Evolutionary conservation across 495 filamentous ascomycete genomes (phyloP).

Genomic region (Penicillium paxilli): DNA sequence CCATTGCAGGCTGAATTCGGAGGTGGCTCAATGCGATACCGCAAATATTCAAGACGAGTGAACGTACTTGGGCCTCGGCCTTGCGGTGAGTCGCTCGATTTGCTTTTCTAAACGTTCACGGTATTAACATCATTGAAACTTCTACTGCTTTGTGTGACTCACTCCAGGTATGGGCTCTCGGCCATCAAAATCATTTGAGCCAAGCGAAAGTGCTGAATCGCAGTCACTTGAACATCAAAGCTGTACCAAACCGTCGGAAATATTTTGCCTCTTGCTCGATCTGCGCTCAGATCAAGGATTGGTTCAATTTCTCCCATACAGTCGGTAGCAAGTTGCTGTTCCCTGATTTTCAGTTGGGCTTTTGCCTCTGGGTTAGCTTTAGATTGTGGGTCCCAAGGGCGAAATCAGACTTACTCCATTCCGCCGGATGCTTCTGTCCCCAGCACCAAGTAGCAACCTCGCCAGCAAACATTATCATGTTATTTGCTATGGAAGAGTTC

Average conservation of each 20-base stretch:
- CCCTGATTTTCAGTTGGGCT: slow-evolving; percentile 18
- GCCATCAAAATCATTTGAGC: slow-evolving; percentile 26
- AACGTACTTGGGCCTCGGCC: slow-evolving; percentile 25
- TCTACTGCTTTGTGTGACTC: slow-evolving; percentile 5
- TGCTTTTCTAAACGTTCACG: slow-evolving; percentile 8
- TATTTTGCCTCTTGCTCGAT: slow-evolving; percentile 22
- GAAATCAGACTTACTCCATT: slow-evolving; percentile 17
- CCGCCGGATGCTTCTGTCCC: slow-evolving; percentile 10
- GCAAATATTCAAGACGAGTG: slow-evolving; percentile 24
- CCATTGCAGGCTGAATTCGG: slow-evolving; percentile 18
- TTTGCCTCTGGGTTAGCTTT: background rate
- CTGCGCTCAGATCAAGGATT: slow-evolving; percentile 18
- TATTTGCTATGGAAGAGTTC: slow-evolving; percentile 18
- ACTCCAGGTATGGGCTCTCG: slow-evolving; percentile 26
- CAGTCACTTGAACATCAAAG: slow-evolving; percentile 22
- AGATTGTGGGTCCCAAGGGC: background rate
- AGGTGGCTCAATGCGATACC: slow-evolving; percentile 22
- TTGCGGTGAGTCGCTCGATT: slow-evolving; percentile 21
- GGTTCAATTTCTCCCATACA: slow-evolving; percentile 18
- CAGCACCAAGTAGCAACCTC: slow-evolving; percentile 28
- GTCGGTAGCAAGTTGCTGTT: slow-evolving; percentile 12
- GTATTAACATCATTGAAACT: background rate
- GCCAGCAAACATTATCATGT: slow-evolving; percentile 23
- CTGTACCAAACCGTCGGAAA: slow-evolving; percentile 30
- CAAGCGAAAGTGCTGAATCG: slow-evolving; percentile 22